Percentiles rank a stretch among this genome's conserved stretches.
Evolutionary conservation across 2,329 filamentous ascomycete species (phyloP).

Genomic region (Botrytis elliptica): DNA sequence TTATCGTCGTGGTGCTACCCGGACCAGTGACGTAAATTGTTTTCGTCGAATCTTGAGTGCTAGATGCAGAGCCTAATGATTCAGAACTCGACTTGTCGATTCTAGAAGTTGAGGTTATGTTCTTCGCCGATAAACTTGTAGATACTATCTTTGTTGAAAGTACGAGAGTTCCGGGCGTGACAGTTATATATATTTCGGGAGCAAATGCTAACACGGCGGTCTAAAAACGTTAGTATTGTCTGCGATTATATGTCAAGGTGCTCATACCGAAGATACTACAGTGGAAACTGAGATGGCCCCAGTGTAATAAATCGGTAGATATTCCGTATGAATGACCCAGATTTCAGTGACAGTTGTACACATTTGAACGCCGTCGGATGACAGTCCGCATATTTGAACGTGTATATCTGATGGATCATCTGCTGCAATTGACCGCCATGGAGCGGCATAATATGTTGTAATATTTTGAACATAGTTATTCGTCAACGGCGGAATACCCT

Average conservation of each 20-base stretch:
- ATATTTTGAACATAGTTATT: constrained; percentile 31
- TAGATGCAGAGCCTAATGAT: neutral
- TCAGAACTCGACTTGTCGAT: neutral
- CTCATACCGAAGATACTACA: constrained; percentile 26
- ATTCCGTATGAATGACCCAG: constrained; percentile 29
- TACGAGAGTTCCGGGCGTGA: constrained; percentile 23
- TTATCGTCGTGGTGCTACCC: neutral
- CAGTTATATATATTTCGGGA: constrained; percentile 25
- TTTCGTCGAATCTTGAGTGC: neutral
- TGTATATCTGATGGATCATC: constrained; percentile 28
- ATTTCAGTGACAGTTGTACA: constrained; percentile 30
- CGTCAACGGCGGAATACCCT: neutral
- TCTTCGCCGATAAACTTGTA: neutral
- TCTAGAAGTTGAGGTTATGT: constrained; percentile 11
- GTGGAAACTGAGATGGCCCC: constrained; percentile 29
- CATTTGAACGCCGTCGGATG: constrained; percentile 11
- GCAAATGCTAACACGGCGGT: constrained; percentile 27
- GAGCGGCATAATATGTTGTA: constrained; percentile 32
- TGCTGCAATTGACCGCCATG: constrained; percentile 34
- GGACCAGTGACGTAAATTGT: constrained; percentile 9
- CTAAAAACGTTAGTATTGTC: neutral
- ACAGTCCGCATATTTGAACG: constrained; percentile 27
- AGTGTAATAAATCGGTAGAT: constrained; percentile 27
- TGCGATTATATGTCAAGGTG: neutral
- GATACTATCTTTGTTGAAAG: constrained; percentile 25